Evolutionary conservation across 2,329 filamentous ascomycete genomes (phyloP).

Genomic region (Penicillium sp.): DNA sequence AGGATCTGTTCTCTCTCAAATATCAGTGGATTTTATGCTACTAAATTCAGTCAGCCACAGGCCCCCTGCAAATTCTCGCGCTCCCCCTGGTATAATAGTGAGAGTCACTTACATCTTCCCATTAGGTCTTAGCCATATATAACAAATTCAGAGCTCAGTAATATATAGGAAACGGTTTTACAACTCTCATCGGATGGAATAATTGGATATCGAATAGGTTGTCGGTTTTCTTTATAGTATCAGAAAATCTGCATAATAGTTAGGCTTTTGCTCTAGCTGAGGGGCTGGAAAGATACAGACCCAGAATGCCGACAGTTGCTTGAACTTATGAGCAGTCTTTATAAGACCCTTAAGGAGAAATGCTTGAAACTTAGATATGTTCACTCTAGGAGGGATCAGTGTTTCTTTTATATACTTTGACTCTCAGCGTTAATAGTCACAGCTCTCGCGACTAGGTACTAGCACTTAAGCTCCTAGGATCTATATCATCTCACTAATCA

Average conservation of each 20-base stretch:
- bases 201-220: neutral
- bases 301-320: neutral
- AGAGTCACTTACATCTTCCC: neutral
- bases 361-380: too few relatives aligned
- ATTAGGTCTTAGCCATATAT: neutral
- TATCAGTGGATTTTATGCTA: neutral
- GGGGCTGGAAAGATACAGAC: neutral
- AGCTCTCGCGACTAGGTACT: too few relatives aligned
- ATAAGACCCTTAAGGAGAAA: too few relatives aligned
- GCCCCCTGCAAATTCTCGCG: neutral
- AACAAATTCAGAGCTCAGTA: neutral
- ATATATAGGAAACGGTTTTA: neutral
- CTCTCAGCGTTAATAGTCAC: too few relatives aligned
- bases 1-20: neutral
- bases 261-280: neutral
- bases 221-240: neutral
- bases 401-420: too few relatives aligned
- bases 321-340: neutral
- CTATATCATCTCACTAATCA: too few relatives aligned
- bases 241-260: constrained; percentile 1
- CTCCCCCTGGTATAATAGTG: neutral
- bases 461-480: too few relatives aligned
- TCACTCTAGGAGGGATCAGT: too few relatives aligned
- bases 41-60: constrained; percentile 1
- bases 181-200: neutral